Evolutionary conservation across 805 yeast species (phyloP), one percentile per base, ranked within the genome.

Genomic region (Candida montana): DNA sequence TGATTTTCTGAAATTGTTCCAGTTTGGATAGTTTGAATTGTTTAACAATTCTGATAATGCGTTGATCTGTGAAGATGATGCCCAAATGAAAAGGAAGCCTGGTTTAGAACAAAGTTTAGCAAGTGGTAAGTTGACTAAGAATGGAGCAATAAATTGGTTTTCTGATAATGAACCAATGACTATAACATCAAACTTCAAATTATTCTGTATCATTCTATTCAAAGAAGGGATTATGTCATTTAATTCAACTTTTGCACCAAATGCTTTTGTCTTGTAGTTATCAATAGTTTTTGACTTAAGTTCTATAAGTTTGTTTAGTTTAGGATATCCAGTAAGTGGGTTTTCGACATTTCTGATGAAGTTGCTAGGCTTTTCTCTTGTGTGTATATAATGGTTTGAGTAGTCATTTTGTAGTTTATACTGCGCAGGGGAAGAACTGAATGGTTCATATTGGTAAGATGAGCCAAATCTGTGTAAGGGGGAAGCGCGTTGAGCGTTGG

Each of bases 111-210:
- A 78, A 26, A 90, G 64, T 53, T 70, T 78, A 48, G 79, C 81
- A 5, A 90, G 66, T 0, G 96, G 95, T 34, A 89, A 63, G 49
- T 73, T 75, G 2, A 74, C 63, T 19, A 90, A 64, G 2, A 81
- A 52, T 1, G 86, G 83, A 33, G 75, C 69, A 16, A 84, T 66
- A 41, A 83, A 72, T 54, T 81, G 89, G 54, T 83, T 79, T 49
- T 84, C 90, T 1, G 83, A 75, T 38, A 91, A 67, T 3, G 93
- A 91, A 1, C 95, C 95, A 41, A 90, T 78, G 95, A 91, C 87
- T 12, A 91, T 83, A 10, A 88, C 95, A 58, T 90, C 96, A 61
- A 90, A 91, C 45, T 75, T 77, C 30, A 85, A 55, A 42, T 79
- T 76, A 16, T 66, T 65, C 15, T 63, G 59, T 26, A 78, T 75